Conservation (phyloP, 805 yeast species). For the Candida chauliodis region DNA sequence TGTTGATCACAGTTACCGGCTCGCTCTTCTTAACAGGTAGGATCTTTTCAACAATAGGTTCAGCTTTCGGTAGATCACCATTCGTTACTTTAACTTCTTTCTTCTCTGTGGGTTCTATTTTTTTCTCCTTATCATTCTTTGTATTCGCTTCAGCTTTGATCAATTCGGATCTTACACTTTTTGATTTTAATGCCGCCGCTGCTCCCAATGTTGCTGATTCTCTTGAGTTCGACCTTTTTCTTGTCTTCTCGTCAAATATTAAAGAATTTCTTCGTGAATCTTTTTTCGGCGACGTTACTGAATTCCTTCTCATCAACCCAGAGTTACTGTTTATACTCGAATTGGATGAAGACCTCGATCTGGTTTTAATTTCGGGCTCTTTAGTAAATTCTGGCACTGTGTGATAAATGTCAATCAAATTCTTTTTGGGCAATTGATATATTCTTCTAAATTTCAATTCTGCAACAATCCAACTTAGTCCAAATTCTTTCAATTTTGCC, state of each 20-base stretch:
- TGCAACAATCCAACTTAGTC: constrained; percentile 39
- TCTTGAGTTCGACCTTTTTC: constrained; percentile 37
- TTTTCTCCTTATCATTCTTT: too few relatives aligned
- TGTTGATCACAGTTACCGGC: not conserved
- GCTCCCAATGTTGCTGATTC: constrained; percentile 31
- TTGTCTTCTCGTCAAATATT: constrained; percentile 19
- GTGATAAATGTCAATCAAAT: constrained; percentile 15
- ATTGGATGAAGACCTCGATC: constrained; percentile 22
- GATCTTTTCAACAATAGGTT: constrained; percentile 12
- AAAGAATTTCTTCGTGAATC: constrained; percentile 25
- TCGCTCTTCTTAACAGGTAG: not conserved
- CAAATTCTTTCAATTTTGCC: constrained; percentile 33
- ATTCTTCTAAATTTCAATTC: constrained; percentile 41
- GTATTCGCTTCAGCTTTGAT: too few relatives aligned
- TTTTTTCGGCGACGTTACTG: constrained; percentile 17
- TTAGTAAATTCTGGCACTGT: constrained; percentile 6
- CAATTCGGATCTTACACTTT: too few relatives aligned
- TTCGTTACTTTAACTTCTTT: constrained; percentile 5
- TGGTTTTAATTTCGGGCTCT: constrained; percentile 3
- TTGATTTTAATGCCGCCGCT: constrained; percentile 25
- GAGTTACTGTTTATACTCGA: constrained; percentile 14
- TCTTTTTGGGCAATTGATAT: constrained; percentile 25
- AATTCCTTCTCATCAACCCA: constrained; percentile 15
- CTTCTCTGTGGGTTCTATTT: too few relatives aligned
- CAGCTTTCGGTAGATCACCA: not conserved